Base-by-base conservation (phyloP, 805 yeast species). In the Yarrowia hollandica region DNA sequence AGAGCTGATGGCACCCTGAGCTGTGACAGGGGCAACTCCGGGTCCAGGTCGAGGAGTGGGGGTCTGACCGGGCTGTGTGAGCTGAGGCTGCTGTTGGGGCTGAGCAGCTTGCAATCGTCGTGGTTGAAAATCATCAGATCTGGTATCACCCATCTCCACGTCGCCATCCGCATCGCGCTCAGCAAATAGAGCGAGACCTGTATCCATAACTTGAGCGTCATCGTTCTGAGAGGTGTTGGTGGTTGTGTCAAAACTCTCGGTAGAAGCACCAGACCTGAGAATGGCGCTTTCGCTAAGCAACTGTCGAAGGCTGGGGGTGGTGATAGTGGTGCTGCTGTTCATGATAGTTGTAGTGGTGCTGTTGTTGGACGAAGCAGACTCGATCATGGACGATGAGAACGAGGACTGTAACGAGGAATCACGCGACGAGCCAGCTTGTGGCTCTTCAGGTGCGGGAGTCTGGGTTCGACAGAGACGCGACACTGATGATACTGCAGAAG, bases 101-200 rank as follows among this genome's bases (percentile, higher is more conserved):
- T 35, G 58, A 6, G 21, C 22, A 7, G 57, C 22, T 11, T 31
- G 55, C 31, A 26, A 15, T 5, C 34, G 31, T 2, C 21, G 41
- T 10, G 44, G 44, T 23, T 52, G 44, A 19, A 52, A 26, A 14
- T 52, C 44, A 5, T 25, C 42, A 5, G 41, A n/a, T 16, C 35
- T 23, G 14, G 15, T 7, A 14, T 39, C 46, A 22, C 30, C 44
- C 58, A 52, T 52, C 15, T 34, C 44, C 18, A 52, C 44, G 26
- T 52, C 58, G 8, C 44, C 44, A 18, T 52, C 58, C 6, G 35
- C 58, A 14, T 52, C 58, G 15, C 55, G 38, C 39, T 48, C 55
- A 8, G 55, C 55, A 22, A 48, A 48, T 12, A 48, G 39, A 10
- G 55, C 55, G 4, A 48, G 39, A 4, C 55, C 39, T 3, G 30